Conservation (phyloP, 345 rosid species). For the Citrus australasica region DNA sequence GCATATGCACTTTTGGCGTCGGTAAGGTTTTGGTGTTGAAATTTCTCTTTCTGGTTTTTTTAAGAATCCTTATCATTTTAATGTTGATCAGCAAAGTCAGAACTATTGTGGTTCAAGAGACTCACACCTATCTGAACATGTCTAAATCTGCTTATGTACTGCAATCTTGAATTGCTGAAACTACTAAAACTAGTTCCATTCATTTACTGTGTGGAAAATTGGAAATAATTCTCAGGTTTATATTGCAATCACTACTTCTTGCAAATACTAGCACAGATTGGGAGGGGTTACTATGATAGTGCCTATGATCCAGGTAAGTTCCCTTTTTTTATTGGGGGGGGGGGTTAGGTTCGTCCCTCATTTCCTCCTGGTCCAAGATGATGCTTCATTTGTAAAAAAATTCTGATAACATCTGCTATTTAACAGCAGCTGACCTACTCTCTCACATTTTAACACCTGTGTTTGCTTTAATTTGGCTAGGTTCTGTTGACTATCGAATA, state of each 20-base stretch:
- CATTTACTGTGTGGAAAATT: neutral
- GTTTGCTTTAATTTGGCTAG: constrained; percentile 41
- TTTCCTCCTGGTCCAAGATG: neutral
- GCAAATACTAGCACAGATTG: constrained; percentile 69
- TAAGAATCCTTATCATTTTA: neutral
- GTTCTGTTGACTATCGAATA: constrained; percentile 53
- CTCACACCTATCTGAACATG: neutral
- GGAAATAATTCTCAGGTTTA: constrained; percentile 39
- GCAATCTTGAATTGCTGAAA: neutral
- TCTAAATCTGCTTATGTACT: no score
- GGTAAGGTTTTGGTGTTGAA: constrained; percentile 36
- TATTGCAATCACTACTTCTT: constrained; percentile 91
- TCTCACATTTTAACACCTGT: neutral
- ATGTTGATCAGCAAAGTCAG: neutral
- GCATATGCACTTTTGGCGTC: constrained; percentile 82
- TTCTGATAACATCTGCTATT: neutral
- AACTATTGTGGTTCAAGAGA: neutral
- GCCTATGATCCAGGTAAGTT: constrained; percentile 59
- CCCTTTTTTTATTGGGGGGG: neutral
- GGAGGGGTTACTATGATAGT: constrained; percentile 72
- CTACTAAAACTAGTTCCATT: neutral
- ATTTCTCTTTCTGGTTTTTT: neutral
- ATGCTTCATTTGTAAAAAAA: neutral
- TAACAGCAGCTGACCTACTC: neutral
- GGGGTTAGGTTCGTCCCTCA: neutral